Evolutionary conservation across 495 filamentous ascomycete genomes (phyloP).

Genomic region (Penicillium desertorum): DNA sequence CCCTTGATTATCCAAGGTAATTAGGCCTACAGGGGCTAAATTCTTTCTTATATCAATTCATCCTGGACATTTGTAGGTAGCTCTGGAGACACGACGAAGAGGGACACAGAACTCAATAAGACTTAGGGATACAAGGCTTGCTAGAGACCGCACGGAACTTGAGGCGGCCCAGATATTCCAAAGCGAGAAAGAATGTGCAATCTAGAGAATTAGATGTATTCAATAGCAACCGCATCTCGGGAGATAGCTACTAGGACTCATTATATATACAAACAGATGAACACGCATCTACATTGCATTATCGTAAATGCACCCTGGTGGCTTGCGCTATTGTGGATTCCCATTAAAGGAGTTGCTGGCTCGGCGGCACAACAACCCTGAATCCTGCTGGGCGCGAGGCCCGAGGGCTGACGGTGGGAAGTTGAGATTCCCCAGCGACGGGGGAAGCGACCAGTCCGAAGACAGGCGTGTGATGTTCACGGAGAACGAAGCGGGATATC

Average conservation of each 20-base stretch:
- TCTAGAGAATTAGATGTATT: neutral
- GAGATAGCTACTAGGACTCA: neutral
- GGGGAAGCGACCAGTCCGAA: neutral
- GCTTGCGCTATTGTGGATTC: neutral
- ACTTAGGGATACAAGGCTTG: neutral
- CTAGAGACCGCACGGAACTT: neutral
- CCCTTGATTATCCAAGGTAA: neutral
- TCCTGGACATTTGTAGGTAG: neutral
- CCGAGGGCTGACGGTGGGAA: neutral
- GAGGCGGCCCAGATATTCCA: neutral
- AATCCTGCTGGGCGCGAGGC: neutral
- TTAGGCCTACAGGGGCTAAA: neutral
- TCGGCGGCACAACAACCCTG: neutral
- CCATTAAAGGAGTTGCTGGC: neutral
- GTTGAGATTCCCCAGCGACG: neutral
- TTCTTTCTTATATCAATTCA: neutral
- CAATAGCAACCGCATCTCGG: neutral
- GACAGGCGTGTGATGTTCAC: constrained; percentile 5
- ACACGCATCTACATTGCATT: neutral
- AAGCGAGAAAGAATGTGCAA: neutral
- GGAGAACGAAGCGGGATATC: constrained; percentile 11
- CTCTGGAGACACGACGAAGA: neutral
- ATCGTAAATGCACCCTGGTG: neutral
- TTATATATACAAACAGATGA: constrained; percentile 2
- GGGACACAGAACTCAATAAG: neutral